Base-by-base conservation (phyloP, 2,329 filamentous ascomycete species). In the Exserohilum rostratum region DNA sequence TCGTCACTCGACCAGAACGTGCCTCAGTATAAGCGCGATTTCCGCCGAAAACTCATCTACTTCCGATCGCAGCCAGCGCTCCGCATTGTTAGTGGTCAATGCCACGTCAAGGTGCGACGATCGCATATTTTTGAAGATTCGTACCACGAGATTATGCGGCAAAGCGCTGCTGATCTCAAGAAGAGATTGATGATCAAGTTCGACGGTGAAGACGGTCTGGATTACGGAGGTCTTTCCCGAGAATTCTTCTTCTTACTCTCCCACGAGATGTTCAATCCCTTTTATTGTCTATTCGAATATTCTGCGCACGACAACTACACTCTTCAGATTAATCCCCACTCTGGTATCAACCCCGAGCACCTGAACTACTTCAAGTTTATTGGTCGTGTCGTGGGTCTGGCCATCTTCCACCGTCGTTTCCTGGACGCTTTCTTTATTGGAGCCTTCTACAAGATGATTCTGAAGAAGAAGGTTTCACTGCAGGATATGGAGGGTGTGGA, bases 361-460 rank as follows among this genome's bases (percentile, higher is more conserved):
- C 82, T 99, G 70, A 98, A 97, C 76, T 99, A 98, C 80, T 99
- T 99, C 87, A 98, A 96, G 78, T 99, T 99, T 74, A 99, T 99
- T 70, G 95, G 95, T 44, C 91, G 95, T 56, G 95, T 99, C 25
- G 95, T 99, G 55, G 95, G 95, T 57, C 78, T 99, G 66, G 93
- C 95, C 57, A 99, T 99, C 71, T 99, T 99, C 87, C 95, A 99
- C 78, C 86, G 95, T 54, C 88, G 95, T 46, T 99, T 99, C 84
- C 80, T 99, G 61, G 95, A 99, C 75, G 96, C 95, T 30, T 99
- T 99, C 83, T 99, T 99, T 78, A 98, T 99, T 72, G 95, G 95
- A 44, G 95, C 95, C 27, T 88, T 99, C 71, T 99, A 99, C 85
- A 99, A 99, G 84, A 99, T 99, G 95, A 90, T 99, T 73, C 79